These are phyloP conservation scores for Verticillium albo-atrum DNA, from an alignment of 2,329 filamentous ascomycete species.

Conservation along the genomic window DNA sequence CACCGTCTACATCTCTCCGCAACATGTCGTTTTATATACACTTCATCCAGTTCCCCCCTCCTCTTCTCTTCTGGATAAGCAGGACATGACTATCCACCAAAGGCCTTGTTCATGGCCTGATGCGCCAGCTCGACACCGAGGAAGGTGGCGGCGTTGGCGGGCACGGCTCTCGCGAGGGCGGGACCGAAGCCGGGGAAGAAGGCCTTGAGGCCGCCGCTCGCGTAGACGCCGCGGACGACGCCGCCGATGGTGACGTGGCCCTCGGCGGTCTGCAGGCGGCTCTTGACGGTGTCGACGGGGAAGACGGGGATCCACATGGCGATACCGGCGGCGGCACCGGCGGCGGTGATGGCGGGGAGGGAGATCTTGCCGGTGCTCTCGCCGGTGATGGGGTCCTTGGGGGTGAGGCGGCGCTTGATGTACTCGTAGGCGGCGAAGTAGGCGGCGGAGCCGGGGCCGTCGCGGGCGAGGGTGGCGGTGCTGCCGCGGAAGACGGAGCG, in stretches of 20 bases:
- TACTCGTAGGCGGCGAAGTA: conserved; percentile 98
- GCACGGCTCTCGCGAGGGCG: conserved; percentile 86
- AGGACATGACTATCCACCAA: conserved; percentile 32
- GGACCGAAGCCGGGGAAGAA: conserved; percentile 98
- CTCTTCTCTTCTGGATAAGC: not conserved
- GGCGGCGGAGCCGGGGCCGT: conserved; percentile 87
- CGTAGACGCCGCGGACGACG: conserved; percentile 79
- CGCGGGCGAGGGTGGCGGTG: conserved; percentile 85
- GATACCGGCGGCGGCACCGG: conserved; percentile 85
- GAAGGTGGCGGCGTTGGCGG: conserved; percentile 95
- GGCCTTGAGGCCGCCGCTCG: conserved; percentile 75
- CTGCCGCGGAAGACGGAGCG: conserved; percentile 90
- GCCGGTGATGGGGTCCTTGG: conserved; percentile 69
- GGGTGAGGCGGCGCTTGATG: conserved; percentile 83
- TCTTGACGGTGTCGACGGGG: conserved; percentile 96
- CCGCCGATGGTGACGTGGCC: conserved; percentile 76
- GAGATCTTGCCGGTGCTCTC: conserved; percentile 73
- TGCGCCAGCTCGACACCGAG: conserved; percentile 80
- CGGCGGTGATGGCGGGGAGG: conserved; percentile 75
- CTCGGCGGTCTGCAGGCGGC: conserved; percentile 83
- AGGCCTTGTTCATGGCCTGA: conserved; percentile 73
- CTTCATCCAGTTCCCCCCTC: not conserved
- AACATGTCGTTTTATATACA: not conserved
- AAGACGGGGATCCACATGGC: conserved; percentile 99
- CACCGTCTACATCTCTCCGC: conserved; percentile 44